Percentiles rank a stretch among this genome's conserved stretches.
Evolutionary conservation across 2,329 filamentous ascomycete species (phyloP).

Genomic region (Graphiopsis chlorocephala): DNA sequence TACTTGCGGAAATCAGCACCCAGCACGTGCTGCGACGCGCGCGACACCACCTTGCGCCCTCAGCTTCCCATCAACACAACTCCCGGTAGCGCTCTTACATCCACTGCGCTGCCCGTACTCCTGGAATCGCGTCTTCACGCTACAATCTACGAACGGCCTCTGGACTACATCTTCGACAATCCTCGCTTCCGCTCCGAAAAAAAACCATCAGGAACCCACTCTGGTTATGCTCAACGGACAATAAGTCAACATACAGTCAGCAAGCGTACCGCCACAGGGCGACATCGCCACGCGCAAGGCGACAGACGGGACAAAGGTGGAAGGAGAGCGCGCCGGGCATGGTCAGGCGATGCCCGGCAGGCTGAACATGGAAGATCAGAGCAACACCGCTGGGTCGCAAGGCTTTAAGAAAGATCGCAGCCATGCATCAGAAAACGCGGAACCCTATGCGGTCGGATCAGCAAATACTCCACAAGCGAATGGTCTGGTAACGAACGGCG

Average conservation of each 20-base stretch:
- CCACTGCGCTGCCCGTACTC: background rate
- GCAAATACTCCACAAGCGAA: conserved; percentile 14
- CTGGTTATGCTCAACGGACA: conserved; percentile 2
- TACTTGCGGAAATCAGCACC: background rate
- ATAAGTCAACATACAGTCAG: conserved; percentile 29
- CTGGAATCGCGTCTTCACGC: background rate
- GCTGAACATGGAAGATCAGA: conserved; percentile 48
- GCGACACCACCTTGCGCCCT: background rate
- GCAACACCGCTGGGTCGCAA: conserved; percentile 35
- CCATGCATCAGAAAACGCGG: conserved; percentile 25
- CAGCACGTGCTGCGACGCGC: background rate
- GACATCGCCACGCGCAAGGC: conserved; percentile 19
- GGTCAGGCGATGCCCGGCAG: conserved; percentile 46
- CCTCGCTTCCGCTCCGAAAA: background rate
- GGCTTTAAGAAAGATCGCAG: conserved; percentile 34
- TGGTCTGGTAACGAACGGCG: background rate
- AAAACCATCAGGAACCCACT: background rate
- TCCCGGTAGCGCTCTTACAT: background rate
- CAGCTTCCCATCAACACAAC: background rate
- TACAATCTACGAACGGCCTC: background rate
- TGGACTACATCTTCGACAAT: background rate
- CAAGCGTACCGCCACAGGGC: conserved; percentile 19
- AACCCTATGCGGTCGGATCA: conserved; percentile 21
- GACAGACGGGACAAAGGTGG: conserved; percentile 21
- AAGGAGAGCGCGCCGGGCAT: conserved; percentile 20